Evolutionary conservation across 768 basidiomycete genomes (phyloP).

Genomic region (Leccinellum luteum): DNA sequence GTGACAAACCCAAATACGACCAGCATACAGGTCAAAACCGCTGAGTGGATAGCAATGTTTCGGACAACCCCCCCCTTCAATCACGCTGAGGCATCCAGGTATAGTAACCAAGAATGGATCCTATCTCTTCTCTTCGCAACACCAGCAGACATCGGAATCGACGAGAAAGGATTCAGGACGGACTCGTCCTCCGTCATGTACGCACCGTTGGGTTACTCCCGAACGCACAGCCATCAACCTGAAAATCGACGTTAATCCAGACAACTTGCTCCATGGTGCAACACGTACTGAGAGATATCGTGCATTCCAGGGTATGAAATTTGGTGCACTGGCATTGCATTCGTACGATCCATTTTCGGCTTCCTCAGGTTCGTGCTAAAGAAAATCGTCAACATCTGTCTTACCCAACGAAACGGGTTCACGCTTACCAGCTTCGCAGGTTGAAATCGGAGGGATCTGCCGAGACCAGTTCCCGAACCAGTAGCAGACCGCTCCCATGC

Average conservation of each 20-base stretch:
- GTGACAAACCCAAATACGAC: background rate
- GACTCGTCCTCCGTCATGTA: slow-evolving; percentile 10
- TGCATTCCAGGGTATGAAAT: slow-evolving; percentile 3
- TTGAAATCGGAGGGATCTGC: slow-evolving; percentile 17
- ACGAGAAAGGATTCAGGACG: background rate
- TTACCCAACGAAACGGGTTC: background rate
- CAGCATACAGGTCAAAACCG: background rate
- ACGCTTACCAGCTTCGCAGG: slow-evolving; percentile 12
- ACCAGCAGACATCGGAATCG: background rate
- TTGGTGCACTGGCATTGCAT: background rate
- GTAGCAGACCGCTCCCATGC: slow-evolving; percentile 4
- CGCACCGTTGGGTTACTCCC: slow-evolving; percentile 9
- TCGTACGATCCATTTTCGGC: background rate
- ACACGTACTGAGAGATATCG: background rate
- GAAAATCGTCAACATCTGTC: background rate
- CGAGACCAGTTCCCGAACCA: slow-evolving; percentile 15
- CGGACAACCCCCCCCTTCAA: slow-evolving; percentile 3
- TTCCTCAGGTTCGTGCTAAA: slow-evolving; percentile 5
- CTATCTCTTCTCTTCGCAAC: background rate
- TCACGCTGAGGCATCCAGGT: slow-evolving; percentile 9
- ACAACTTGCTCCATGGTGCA: background rate
- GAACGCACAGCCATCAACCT: background rate
- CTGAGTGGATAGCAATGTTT: background rate
- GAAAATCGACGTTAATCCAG: background rate
- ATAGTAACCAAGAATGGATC: background rate